Evolutionary conservation across 768 basidiomycete genomes (phyloP).

Genomic region (Amyloporia xantha): DNA sequence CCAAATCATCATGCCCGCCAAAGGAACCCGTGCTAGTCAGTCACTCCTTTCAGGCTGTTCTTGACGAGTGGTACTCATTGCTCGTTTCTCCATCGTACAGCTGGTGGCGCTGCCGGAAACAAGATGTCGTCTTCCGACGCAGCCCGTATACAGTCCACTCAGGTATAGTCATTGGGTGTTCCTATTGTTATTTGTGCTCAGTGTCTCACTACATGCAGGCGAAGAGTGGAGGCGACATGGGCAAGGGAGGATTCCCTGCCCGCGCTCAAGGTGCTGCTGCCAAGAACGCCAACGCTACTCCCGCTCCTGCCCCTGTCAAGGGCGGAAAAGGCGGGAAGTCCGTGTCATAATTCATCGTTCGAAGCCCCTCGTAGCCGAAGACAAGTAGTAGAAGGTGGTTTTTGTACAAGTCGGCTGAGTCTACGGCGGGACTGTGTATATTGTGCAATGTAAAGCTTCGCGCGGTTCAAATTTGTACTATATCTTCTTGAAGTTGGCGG

Average conservation of each 20-base stretch:
- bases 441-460: too few species aligned
- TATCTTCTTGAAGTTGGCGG: too few species aligned
- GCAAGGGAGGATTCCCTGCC: constrained; percentile 22
- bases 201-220: constrained; percentile 16
- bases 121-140: constrained; percentile 19
- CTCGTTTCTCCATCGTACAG: neutral
- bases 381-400: too few species aligned
- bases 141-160: constrained; percentile 22
- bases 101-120: constrained; percentile 10
- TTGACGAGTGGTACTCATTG: neutral
- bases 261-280: constrained; percentile 20
- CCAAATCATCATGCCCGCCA: constrained; percentile 2
- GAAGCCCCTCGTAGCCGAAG: too few species aligned
- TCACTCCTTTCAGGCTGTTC: neutral
- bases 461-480: too few species aligned
- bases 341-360: neutral
- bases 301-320: constrained; percentile 11
- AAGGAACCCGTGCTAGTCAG: constrained; percentile 4
- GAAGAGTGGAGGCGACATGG: constrained; percentile 22
- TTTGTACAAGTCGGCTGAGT: too few species aligned
- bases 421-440: too few species aligned
- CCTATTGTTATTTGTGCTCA: neutral
- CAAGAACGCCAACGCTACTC: constrained; percentile 17
- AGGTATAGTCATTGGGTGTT: constrained; percentile 19
- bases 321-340: constrained; percentile 13